phyloP scores from a whole-genome alignment of 257 asterid species.

The Gentiana macrophylla region DNA sequence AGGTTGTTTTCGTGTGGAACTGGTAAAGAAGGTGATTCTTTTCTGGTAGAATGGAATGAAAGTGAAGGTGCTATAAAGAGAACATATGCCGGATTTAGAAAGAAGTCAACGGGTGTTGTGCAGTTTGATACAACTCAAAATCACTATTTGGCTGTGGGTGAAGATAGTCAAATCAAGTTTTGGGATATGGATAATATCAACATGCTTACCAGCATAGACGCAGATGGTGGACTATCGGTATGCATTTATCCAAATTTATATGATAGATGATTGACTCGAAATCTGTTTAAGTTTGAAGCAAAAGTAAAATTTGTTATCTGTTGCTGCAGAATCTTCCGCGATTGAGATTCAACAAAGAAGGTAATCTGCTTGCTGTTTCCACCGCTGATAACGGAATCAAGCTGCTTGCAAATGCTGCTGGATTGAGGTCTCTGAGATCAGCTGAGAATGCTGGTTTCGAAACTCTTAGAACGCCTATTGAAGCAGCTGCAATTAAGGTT shows the following conservation, averaged over 20 bases:
- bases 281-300: background rate
- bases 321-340: conserved; percentile 73
- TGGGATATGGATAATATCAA: conserved; percentile 94
- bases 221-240: conserved; percentile 94
- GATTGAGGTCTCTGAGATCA: conserved; percentile 68
- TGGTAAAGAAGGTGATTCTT: conserved; percentile 93
- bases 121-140: conserved; percentile 94
- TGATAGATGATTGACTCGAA: too few relatives aligned
- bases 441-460: conserved; percentile 74
- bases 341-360: conserved; percentile 89
- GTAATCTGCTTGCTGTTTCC: conserved; percentile 90
- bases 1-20: conserved; percentile 99
- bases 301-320: background rate
- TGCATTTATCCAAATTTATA: conserved; percentile 16
- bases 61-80: conserved; percentile 98
- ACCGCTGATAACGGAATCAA: conserved; percentile 87
- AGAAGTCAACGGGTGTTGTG: conserved; percentile 71
- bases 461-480: conserved; percentile 65
- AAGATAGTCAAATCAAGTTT: conserved; percentile 85
- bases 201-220: conserved; percentile 55
- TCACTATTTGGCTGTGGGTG: conserved; percentile 94
- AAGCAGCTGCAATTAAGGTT: conserved; percentile 82
- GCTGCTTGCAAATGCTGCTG: conserved; percentile 76
- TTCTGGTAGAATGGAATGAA: conserved; percentile 97
- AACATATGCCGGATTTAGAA: conserved; percentile 73